Percentiles rank a stretch among this genome's conserved stretches.
phyloP scores from a whole-genome alignment of 1,284 basidiomycete genomes.

The Ganoderma meredithae region DNA sequence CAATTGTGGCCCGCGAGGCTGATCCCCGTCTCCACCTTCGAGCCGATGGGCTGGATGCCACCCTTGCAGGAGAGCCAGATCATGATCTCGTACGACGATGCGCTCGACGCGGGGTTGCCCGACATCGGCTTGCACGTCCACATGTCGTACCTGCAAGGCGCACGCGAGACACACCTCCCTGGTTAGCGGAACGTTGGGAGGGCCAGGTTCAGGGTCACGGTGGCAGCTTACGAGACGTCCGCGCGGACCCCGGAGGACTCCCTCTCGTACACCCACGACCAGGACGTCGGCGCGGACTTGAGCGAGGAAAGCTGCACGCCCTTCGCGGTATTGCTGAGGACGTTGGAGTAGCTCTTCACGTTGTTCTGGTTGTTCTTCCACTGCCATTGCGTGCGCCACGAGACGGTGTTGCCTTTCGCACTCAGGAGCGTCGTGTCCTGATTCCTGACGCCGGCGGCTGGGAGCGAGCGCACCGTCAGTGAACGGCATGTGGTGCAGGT shows the following conservation, averaged over 20 bases:
- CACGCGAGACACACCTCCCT: background rate
- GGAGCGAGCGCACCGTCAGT: background rate
- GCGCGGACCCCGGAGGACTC: constrained; percentile 57
- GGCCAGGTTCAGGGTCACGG: too few species aligned
- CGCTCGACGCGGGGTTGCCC: constrained; percentile 53
- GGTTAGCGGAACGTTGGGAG: background rate
- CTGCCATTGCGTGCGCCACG: constrained; percentile 63
- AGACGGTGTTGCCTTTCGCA: constrained; percentile 49
- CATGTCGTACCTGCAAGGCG: constrained; percentile 58
- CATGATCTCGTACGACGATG: constrained; percentile 67
- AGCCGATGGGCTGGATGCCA: constrained; percentile 64
- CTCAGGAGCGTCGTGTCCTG: constrained; percentile 58
- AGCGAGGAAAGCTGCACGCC: constrained; percentile 56
- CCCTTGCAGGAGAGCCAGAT: constrained; percentile 69
- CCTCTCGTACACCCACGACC: constrained; percentile 57
- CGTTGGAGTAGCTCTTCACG: constrained; percentile 64
- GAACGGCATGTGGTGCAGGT: too few species aligned
- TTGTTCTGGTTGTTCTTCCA: constrained; percentile 61
- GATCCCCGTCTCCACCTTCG: constrained; percentile 51
- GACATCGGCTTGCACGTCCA: constrained; percentile 56
- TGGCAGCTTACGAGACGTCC: constrained; percentile 56
- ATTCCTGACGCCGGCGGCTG: constrained; percentile 54
- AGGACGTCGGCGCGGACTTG: constrained; percentile 54
- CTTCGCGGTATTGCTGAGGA: constrained; percentile 52
- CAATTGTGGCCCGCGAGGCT: constrained; percentile 58